These are phyloP conservation scores for Erodium texanum DNA, from an alignment of 441 rosid species.

Conservation along the genomic window DNA sequence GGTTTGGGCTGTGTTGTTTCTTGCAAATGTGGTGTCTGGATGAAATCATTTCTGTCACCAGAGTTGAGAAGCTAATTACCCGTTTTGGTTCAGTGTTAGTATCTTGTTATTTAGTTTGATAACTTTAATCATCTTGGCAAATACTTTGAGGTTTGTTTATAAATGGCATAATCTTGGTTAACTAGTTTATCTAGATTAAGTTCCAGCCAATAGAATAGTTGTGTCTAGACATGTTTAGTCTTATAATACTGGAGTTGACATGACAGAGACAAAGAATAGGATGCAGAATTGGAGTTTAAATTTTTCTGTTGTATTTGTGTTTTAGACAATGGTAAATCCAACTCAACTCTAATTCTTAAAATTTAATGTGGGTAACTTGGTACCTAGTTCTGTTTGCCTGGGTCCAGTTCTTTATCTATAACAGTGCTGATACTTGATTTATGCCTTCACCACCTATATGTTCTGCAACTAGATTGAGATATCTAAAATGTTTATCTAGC, in stretches of 20 bases:
- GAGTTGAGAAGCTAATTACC: not conserved
- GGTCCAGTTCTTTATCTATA: not conserved
- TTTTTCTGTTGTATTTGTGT: not conserved
- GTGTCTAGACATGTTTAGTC: not conserved
- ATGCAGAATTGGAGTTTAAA: not conserved
- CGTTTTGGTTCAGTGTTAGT: not conserved
- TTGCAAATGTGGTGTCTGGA: not conserved
- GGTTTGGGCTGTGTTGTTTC: slow-evolving; percentile 2
- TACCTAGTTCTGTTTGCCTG: not conserved
- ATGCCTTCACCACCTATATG: not conserved
- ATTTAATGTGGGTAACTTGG: not conserved
- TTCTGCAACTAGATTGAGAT: not conserved
- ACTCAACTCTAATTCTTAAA: not conserved
- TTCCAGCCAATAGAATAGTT: not conserved
- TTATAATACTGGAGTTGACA: not conserved
- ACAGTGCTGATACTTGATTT: not conserved
- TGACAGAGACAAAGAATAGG: not conserved
- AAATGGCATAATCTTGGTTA: not conserved
- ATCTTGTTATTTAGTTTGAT: not conserved
- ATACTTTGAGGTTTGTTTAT: not conserved
- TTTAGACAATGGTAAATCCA: not conserved
- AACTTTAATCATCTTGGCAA: not conserved
- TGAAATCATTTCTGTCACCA: not conserved
- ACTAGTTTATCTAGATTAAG: not conserved
- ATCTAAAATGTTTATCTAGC: not conserved